Evolutionary conservation across 2,329 filamentous ascomycete species (phyloP).

Genomic region (Xylariaceae sp.): DNA sequence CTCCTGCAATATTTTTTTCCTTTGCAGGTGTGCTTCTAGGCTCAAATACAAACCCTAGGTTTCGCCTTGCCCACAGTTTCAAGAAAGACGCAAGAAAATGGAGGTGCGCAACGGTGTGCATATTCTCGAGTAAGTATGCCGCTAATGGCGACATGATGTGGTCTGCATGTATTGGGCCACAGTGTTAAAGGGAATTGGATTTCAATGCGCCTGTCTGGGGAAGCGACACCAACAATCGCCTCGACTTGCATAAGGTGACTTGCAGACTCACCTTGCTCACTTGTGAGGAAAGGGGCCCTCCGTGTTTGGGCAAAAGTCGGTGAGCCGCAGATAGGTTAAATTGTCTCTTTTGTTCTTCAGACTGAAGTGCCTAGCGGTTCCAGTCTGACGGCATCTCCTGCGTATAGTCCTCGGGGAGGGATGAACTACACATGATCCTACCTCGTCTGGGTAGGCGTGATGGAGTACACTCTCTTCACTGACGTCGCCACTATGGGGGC

Average conservation of each 20-base stretch:
- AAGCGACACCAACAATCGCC: too few relatives aligned
- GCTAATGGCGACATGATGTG: neutral
- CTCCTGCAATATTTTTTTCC: too few relatives aligned
- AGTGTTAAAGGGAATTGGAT: slow-evolving; percentile 1
- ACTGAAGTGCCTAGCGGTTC: neutral
- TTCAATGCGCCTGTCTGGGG: slow-evolving; percentile 30
- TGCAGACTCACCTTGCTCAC: slow-evolving; percentile 27
- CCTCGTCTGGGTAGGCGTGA: too few relatives aligned
- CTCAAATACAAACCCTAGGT: slow-evolving; percentile 12
- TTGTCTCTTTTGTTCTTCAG: neutral
- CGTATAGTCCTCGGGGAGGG: neutral
- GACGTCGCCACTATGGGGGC: slow-evolving; percentile 23
- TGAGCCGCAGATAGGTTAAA: slow-evolving; percentile 32
- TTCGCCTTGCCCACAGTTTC: slow-evolving; percentile 13
- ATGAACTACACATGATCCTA: too few relatives aligned
- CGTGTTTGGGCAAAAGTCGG: slow-evolving; percentile 38
- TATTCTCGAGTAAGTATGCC: neutral
- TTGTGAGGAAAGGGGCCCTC: neutral
- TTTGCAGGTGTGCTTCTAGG: slow-evolving; percentile 27
- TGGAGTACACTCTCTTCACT: neutral
- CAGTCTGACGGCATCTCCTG: slow-evolving; percentile 6
- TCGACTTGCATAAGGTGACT: too few relatives aligned
- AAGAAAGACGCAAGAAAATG: slow-evolving; percentile 6
- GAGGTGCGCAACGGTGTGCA: slow-evolving; percentile 10
- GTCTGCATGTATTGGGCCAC: slow-evolving; percentile 3